Conservation (phyloP, 768 basidiomycete genomes). For the Infundibulicybe gibba region DNA sequence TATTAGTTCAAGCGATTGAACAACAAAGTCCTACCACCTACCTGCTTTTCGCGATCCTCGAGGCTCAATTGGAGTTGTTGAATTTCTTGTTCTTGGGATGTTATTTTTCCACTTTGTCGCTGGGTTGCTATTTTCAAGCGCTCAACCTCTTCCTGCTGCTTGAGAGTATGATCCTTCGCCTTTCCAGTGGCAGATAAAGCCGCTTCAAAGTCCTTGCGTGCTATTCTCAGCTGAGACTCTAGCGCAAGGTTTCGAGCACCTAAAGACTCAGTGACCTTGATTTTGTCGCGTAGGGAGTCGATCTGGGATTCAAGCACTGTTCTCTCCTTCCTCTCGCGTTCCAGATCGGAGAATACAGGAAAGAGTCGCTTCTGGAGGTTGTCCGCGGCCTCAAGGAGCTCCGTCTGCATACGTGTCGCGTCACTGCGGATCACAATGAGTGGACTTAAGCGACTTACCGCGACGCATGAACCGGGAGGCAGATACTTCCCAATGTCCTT, state of each 20-base stretch:
- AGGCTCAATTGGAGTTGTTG: not conserved
- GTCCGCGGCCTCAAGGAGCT: conserved; percentile 4
- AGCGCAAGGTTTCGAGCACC: not conserved
- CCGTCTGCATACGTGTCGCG: not conserved
- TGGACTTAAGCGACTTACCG: not conserved
- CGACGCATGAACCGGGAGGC: not conserved
- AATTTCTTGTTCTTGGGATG: conserved; percentile 6
- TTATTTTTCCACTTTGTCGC: conserved; percentile 2
- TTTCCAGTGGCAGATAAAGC: not conserved
- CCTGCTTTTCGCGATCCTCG: conserved; percentile 6
- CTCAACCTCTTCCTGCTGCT: conserved; percentile 1
- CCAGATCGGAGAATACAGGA: conserved; percentile 1
- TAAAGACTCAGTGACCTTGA: not conserved
- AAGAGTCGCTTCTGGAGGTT: conserved; percentile 3
- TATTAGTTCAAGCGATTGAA: not conserved
- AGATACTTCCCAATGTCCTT: not conserved
- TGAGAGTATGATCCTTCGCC: not conserved
- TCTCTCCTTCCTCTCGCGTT: conserved; percentile 2
- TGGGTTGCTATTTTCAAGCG: conserved; percentile 2
- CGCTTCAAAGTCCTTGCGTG: not conserved
- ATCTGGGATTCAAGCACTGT: not conserved
- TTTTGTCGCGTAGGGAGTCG: not conserved
- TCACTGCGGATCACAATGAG: not conserved
- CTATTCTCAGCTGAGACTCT: not conserved
- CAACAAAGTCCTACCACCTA: not conserved